Evolutionary conservation across 805 yeast species (phyloP).

Genomic region (Kluyveromyces nonfermentans): DNA sequence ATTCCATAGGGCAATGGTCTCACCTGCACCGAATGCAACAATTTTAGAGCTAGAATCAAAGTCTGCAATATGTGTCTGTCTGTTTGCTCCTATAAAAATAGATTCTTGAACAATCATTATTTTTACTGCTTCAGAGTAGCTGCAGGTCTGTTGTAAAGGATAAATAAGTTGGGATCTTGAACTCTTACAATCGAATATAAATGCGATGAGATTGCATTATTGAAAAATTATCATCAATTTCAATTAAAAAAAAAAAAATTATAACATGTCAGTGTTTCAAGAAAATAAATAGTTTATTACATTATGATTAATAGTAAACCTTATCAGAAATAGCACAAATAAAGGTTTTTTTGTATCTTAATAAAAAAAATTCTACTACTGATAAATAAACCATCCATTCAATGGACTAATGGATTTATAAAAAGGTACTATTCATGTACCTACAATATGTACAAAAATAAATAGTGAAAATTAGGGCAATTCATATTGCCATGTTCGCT

Average conservation of each 20-base stretch:
- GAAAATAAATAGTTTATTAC: too few species aligned
- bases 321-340: too few species aligned
- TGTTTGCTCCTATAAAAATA: constrained; percentile 64
- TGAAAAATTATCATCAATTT: not conserved
- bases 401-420: constrained; percentile 8
- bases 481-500: constrained; percentile 5
- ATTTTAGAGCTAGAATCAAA: constrained; percentile 30
- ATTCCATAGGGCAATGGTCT: constrained; percentile 59
- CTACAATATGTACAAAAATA: constrained; percentile 5
- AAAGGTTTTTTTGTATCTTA: too few species aligned
- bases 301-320: too few species aligned
- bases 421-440: not conserved
- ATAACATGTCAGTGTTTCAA: not conserved
- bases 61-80: constrained; percentile 52
- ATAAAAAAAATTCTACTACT: not conserved
- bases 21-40: constrained; percentile 67
- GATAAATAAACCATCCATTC: constrained; percentile 9
- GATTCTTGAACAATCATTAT: constrained; percentile 36
- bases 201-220: constrained; percentile 1
- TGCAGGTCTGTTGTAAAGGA: not conserved
- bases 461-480: constrained; percentile 4
- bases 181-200: not conserved
- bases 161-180: not conserved
- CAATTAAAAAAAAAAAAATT: too few species aligned
- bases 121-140: not conserved